These are phyloP conservation scores for Xerocomellus chrysenteron DNA, from an alignment of 768 basidiomycete genomes.

Conservation along the genomic window DNA sequence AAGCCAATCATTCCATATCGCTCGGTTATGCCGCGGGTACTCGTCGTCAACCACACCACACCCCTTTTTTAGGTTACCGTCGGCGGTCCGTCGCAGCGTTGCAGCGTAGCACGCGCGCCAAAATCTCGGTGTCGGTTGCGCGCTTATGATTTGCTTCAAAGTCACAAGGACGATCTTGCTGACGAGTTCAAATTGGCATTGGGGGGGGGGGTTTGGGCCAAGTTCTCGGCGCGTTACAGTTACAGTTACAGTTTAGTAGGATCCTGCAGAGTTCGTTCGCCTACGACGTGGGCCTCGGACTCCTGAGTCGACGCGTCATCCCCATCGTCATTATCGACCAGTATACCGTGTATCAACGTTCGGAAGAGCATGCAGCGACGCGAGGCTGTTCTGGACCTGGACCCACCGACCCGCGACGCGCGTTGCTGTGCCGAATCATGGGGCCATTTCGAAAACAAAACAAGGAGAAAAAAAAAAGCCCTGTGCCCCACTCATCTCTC, in stretches of 20 bases:
- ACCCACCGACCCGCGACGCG: not conserved
- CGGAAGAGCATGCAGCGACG: no score
- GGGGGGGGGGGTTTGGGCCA: not conserved
- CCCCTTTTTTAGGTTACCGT: not conserved
- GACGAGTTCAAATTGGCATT: not conserved
- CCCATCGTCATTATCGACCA: no score
- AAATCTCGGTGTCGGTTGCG: not conserved
- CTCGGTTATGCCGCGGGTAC: not conserved
- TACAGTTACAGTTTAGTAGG: not conserved
- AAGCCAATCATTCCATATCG: not conserved
- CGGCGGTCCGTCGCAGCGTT: no score
- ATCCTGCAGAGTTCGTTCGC: no score
- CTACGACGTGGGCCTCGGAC: no score
- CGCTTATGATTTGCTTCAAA: not conserved
- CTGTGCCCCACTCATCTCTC: constrained; percentile 10
- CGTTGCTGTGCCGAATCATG: not conserved
- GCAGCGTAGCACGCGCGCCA: no score
- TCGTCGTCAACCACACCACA: not conserved
- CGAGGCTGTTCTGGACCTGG: not conserved
- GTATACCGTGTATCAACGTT: no score
- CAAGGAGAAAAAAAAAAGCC: not conserved
- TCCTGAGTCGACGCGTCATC: no score
- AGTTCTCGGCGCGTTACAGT: not conserved
- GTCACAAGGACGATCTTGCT: not conserved
- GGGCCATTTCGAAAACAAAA: not conserved